These are phyloP conservation scores for Macrophomina pseudophaseolina DNA, from an alignment of 2,329 filamentous ascomycete species.

Conservation along the genomic window DNA sequence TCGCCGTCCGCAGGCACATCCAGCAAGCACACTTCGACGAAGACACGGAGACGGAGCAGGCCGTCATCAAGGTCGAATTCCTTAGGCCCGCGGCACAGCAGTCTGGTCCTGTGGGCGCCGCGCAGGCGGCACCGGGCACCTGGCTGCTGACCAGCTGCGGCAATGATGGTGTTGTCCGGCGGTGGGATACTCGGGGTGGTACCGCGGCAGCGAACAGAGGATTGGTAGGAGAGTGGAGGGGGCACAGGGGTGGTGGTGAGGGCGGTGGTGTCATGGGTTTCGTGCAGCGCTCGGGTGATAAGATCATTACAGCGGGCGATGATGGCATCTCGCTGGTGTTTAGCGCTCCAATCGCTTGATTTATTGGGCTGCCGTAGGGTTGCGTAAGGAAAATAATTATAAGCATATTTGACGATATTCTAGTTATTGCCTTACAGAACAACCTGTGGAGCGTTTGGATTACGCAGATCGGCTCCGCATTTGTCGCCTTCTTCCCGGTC, in stretches of 20 bases:
- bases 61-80: conserved; percentile 93
- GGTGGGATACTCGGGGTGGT: conserved; percentile 81
- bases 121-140: conserved; percentile 39
- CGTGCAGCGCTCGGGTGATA: conserved; percentile 61
- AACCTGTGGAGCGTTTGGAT: too few relatives aligned
- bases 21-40: conserved; percentile 74
- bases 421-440: too few relatives aligned
- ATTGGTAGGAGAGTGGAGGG: conserved; percentile 84
- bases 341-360: conserved; percentile 44
- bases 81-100: conserved; percentile 53
- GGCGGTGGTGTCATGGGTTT: conserved; percentile 90
- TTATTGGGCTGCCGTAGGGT: neutral
- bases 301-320: conserved; percentile 86
- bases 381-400: neutral
- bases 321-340: conserved; percentile 75
- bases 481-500: too few relatives aligned
- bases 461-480: too few relatives aligned
- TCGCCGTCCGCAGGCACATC: conserved; percentile 84
- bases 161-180: conserved; percentile 86
- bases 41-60: conserved; percentile 70
- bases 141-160: conserved; percentile 86
- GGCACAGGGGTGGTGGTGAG: conserved; percentile 83
- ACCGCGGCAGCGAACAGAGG: conserved; percentile 71
- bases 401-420: neutral
- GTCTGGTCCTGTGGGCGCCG: conserved; percentile 22